These are phyloP conservation scores for Penicillium herquei DNA, from an alignment of 495 filamentous ascomycete genomes.

Conservation along the genomic window DNA sequence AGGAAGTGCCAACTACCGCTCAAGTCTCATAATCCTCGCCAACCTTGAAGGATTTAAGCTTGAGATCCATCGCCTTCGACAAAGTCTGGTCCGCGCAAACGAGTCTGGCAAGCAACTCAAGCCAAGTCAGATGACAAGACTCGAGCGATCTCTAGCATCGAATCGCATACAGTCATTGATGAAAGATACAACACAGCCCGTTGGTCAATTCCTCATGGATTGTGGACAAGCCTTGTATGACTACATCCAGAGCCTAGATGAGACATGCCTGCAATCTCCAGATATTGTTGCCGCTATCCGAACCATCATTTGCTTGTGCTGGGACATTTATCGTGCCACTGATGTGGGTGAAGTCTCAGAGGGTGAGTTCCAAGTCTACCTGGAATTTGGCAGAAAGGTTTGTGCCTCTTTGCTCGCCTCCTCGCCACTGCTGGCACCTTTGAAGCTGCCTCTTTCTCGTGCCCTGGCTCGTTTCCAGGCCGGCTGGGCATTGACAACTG, in stretches of 20 bases:
- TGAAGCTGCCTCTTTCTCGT: constrained; percentile 36
- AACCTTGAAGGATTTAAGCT: constrained; percentile 40
- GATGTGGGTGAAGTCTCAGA: constrained; percentile 48
- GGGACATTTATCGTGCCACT: constrained; percentile 52
- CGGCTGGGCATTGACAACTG: constrained; percentile 63
- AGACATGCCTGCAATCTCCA: constrained; percentile 23
- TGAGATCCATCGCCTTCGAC: constrained; percentile 37
- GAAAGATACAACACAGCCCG: constrained; percentile 62
- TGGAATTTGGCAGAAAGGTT: constrained; percentile 43
- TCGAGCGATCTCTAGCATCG: constrained; percentile 66
- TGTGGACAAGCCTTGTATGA: constrained; percentile 42
- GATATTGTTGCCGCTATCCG: constrained; percentile 36
- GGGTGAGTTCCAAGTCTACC: constrained; percentile 54
- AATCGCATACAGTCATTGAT: constrained; percentile 56
- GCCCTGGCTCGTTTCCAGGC: constrained; percentile 48
- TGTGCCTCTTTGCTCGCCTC: constrained; percentile 27
- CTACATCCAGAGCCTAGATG: constrained; percentile 36
- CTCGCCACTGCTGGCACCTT: constrained; percentile 22
- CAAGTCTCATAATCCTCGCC: constrained; percentile 30
- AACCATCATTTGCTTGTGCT: constrained; percentile 55
- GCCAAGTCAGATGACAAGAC: constrained; percentile 61
- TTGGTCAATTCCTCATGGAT: constrained; percentile 45
- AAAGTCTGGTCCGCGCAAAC: constrained; percentile 35
- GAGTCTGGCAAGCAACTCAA: constrained; percentile 44
- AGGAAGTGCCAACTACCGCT: constrained; percentile 22